These are phyloP conservation scores for Malus asiatica DNA, from an alignment of 306 rosid species.

Conservation along the genomic window DNA sequence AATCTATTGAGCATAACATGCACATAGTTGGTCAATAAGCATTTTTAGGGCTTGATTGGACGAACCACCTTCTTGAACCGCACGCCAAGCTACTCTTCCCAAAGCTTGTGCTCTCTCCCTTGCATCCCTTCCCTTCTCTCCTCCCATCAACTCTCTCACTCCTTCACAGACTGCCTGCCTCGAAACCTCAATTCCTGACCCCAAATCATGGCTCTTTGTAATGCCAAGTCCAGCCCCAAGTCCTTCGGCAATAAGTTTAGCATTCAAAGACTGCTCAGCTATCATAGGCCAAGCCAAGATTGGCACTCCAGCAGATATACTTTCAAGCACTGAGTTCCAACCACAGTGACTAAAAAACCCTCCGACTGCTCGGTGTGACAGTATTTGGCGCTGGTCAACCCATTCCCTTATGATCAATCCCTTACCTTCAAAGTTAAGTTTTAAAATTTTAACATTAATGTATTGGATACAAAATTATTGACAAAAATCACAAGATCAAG, in stretches of 20 bases:
- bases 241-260: slow-evolving; percentile 23
- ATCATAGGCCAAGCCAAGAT: slow-evolving; percentile 31
- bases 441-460: neutral
- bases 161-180: slow-evolving; percentile 15
- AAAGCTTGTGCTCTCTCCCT: slow-evolving; percentile 21
- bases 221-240: slow-evolving; percentile 13
- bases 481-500: neutral
- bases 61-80: slow-evolving; percentile 28
- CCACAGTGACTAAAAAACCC: slow-evolving; percentile 39
- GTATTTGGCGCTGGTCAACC: slow-evolving; percentile 20
- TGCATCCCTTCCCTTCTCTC: slow-evolving; percentile 22
- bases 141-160: slow-evolving; percentile 32
- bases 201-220: neutral
- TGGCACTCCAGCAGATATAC: slow-evolving; percentile 25
- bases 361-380: slow-evolving; percentile 15
- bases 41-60: slow-evolving; percentile 9
- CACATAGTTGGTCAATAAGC: slow-evolving; percentile 3
- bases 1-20: neutral
- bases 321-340: slow-evolving; percentile 32
- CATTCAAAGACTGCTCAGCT: slow-evolving; percentile 26
- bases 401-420: slow-evolving; percentile 15
- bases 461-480: neutral
- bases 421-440: neutral
- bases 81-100: slow-evolving; percentile 16
- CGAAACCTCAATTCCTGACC: slow-evolving; percentile 1